These are phyloP conservation scores for Tulasnella sp. DNA, from an alignment of 768 basidiomycete genomes.

Conservation along the genomic window DNA sequence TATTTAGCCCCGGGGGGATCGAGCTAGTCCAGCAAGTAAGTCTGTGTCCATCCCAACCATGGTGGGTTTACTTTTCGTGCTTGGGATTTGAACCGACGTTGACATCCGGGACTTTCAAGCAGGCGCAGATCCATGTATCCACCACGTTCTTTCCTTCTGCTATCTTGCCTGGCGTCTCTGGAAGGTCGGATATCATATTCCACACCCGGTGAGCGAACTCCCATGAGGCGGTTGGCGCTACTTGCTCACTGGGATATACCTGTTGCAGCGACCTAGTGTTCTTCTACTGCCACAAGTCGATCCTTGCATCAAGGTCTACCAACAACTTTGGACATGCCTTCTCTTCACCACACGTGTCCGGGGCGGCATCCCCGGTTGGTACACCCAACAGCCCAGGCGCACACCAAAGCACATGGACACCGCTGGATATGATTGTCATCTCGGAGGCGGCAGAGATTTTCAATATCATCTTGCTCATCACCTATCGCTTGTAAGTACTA, in stretches of 20 bases:
- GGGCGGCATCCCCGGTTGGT: background rate
- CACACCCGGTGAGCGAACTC: constrained; percentile 24
- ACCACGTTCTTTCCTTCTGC: constrained; percentile 71
- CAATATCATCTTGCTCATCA: constrained; percentile 10
- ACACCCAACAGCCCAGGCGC: background rate
- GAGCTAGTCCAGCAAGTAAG: too few species aligned
- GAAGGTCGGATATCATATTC: constrained; percentile 41
- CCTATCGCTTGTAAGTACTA: constrained; percentile 4
- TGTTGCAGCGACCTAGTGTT: constrained; percentile 63
- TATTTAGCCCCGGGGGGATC: too few species aligned
- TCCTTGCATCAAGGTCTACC: constrained; percentile 45
- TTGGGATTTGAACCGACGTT: too few species aligned
- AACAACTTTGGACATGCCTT: constrained; percentile 38
- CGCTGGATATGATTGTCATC: background rate
- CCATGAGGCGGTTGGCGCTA: background rate
- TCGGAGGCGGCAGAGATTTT: background rate
- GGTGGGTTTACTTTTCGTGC: too few species aligned
- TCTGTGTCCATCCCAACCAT: too few species aligned
- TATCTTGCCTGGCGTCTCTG: constrained; percentile 20
- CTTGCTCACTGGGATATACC: background rate
- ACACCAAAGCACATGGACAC: background rate
- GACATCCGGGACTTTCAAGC: too few species aligned
- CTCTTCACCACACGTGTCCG: background rate
- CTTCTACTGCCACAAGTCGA: constrained; percentile 62
- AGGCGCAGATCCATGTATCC: constrained; percentile 60